These are phyloP conservation scores for Starmerella etchellsii DNA, from an alignment of 805 yeast species.

Conservation along the genomic window DNA sequence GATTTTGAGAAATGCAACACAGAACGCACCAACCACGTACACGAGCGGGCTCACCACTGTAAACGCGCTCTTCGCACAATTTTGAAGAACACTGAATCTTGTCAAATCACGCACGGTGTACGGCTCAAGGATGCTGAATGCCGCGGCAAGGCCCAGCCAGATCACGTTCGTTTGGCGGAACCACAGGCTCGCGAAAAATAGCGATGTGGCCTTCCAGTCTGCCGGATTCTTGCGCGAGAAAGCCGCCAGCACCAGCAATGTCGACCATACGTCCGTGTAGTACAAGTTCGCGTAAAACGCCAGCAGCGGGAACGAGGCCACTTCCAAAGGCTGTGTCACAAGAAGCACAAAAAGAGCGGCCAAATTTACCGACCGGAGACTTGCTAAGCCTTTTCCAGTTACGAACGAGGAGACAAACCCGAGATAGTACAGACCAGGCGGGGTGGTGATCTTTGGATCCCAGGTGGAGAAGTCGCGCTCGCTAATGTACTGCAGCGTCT, in stretches of 20 bases:
- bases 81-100: too few relatives aligned
- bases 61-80: not conserved
- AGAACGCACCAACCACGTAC: constrained; percentile 32
- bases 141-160: constrained; percentile 56
- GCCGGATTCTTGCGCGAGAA: constrained; percentile 20
- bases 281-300: constrained; percentile 62
- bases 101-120: not conserved
- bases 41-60: constrained; percentile 3
- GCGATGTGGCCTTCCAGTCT: constrained; percentile 34
- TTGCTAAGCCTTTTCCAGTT: constrained; percentile 23
- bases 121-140: not conserved
- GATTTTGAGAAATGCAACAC: constrained; percentile 42
- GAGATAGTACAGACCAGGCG: constrained; percentile 70
- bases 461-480: constrained; percentile 47
- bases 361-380: constrained; percentile 46
- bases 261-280: constrained; percentile 92
- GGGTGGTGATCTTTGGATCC: constrained; percentile 91
- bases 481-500: constrained; percentile 52
- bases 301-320: constrained; percentile 55
- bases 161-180: constrained; percentile 87
- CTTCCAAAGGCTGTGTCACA: constrained; percentile 12
- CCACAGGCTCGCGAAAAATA: constrained; percentile 51
- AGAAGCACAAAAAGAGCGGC: constrained; percentile 23
- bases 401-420: constrained; percentile 19
- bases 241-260: constrained; percentile 49